Evolutionary conservation across 805 yeast species (phyloP).

Genomic region (Zygoascus flipseniorum): DNA sequence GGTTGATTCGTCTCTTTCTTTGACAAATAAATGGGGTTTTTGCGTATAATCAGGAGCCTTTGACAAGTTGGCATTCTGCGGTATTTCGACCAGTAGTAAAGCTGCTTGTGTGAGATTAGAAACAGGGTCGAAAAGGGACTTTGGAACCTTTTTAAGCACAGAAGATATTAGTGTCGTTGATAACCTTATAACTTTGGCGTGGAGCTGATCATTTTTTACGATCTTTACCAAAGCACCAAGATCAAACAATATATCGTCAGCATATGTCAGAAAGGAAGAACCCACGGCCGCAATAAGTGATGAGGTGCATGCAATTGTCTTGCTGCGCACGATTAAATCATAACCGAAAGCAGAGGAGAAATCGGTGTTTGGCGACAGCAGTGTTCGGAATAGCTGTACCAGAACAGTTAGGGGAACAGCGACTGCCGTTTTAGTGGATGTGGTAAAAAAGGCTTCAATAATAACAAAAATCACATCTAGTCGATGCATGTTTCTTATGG

Average conservation of each 20-base stretch:
- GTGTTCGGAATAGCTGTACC: conserved; percentile 31
- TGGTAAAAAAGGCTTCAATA: conserved; percentile 37
- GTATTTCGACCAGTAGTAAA: neutral
- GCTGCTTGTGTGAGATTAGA: conserved; percentile 5
- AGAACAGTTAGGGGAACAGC: conserved; percentile 57
- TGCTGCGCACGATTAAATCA: neutral
- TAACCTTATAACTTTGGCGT: neutral
- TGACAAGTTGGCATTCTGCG: neutral
- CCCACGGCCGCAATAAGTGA: neutral
- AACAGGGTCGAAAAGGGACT: conserved; percentile 2
- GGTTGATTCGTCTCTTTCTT: conserved; percentile 1
- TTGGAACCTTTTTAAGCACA: conserved; percentile 4
- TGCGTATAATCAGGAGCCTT: conserved; percentile 1
- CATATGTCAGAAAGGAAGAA: conserved; percentile 5
- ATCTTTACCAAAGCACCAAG: neutral
- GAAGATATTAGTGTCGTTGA: neutral
- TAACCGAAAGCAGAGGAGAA: neutral
- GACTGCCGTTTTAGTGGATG: conserved; percentile 48
- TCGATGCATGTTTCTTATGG: neutral
- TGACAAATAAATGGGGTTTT: conserved; percentile 1
- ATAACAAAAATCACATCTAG: conserved; percentile 20
- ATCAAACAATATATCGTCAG: neutral
- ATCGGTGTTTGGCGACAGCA: neutral
- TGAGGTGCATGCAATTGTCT: neutral
- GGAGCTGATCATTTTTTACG: neutral